These are phyloP conservation scores for Fusarium albidum DNA, from an alignment of 2,329 filamentous ascomycete genomes.

Conservation along the genomic window DNA sequence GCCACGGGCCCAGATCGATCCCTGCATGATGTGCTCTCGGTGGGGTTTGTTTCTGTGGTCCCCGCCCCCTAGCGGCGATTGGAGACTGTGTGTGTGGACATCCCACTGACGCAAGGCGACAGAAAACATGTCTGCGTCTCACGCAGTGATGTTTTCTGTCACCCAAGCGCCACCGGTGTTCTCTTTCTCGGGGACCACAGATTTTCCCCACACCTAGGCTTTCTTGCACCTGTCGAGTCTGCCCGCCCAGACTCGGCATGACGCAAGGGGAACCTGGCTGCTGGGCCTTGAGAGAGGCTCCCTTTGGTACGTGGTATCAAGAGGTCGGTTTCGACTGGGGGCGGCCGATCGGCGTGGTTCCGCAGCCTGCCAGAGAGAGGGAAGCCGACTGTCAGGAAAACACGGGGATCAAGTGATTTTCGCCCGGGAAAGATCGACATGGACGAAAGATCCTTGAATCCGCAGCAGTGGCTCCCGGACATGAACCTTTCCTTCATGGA, in stretches of 20 bases:
- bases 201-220: conserved; percentile 41
- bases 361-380: conserved; percentile 19
- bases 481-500: background rate
- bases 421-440: conserved; percentile 31
- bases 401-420: conserved; percentile 20
- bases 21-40: conserved; percentile 20
- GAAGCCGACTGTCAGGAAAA: conserved; percentile 1
- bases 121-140: background rate
- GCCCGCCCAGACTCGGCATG: conserved; percentile 33
- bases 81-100: background rate
- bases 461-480: background rate
- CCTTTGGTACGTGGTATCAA: conserved; percentile 12
- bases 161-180: background rate
- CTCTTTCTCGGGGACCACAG: conserved; percentile 13
- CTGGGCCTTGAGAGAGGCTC: conserved; percentile 12
- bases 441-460: conserved; percentile 27
- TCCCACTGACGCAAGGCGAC: background rate
- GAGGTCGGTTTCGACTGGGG: conserved; percentile 18
- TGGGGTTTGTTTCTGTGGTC: conserved; percentile 4
- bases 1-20: conserved; percentile 31
- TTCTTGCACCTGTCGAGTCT: conserved; percentile 33
- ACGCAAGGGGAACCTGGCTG: conserved; percentile 36
- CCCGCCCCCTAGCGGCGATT: background rate
- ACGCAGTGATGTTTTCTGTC: background rate
- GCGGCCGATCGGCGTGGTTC: conserved; percentile 35